phyloP scores from a whole-genome alignment of 805 yeast genomes.

The Myxozyma mucilagina region DNA sequence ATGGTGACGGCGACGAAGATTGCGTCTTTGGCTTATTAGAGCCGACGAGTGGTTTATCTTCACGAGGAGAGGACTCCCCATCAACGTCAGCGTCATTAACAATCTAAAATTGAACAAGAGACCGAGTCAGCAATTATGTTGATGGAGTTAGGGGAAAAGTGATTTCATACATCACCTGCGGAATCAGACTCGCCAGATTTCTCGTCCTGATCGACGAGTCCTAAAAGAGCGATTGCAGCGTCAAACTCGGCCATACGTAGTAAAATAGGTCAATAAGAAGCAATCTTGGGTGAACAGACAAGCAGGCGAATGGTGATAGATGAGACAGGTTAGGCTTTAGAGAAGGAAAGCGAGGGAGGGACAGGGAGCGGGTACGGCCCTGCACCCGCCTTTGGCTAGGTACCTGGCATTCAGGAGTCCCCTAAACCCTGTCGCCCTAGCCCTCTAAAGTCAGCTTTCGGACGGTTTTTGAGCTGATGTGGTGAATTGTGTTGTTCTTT shows the following conservation, averaged over 20 bases:
- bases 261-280: not conserved
- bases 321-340: not conserved
- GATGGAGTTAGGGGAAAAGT: not conserved
- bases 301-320: not conserved
- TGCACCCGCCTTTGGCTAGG: not conserved
- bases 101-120: not conserved
- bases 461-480: not conserved
- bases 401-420: constrained; percentile 14
- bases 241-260: constrained; percentile 28
- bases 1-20: too few species aligned
- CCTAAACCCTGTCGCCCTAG: constrained; percentile 7
- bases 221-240: constrained; percentile 32
- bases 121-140: not conserved
- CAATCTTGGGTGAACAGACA: not conserved
- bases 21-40: too few species aligned
- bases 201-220: constrained; percentile 30
- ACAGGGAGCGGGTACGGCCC: not conserved
- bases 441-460: not conserved
- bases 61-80: too few species aligned
- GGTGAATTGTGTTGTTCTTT: too few species aligned
- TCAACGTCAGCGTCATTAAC: not conserved
- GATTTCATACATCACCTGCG: not conserved
- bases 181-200: constrained; percentile 19
- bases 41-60: too few species aligned
- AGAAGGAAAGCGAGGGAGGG: constrained; percentile 3